Evolutionary conservation across 805 yeast genomes (phyloP).

Genomic region (Yarrowia yakushimensis): DNA sequence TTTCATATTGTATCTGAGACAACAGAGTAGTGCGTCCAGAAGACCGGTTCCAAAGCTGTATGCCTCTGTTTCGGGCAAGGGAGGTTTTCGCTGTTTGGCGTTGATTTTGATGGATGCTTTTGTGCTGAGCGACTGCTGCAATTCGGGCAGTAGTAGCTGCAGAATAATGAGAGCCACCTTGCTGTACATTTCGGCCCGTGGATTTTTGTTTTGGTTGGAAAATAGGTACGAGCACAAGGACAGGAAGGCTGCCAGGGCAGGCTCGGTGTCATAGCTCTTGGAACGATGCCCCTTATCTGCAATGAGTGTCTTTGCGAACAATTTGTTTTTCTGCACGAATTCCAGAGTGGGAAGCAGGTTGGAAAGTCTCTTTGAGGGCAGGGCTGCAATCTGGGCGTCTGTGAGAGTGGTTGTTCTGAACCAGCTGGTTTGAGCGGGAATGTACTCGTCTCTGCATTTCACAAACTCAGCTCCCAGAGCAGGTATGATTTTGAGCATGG

Average conservation of each 20-base stretch:
- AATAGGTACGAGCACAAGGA: constrained; percentile 36
- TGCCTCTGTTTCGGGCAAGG: constrained; percentile 33
- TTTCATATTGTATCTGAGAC: constrained; percentile 38
- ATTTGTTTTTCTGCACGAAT: constrained; percentile 39
- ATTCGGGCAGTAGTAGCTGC: constrained; percentile 37
- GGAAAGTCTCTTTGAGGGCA: neutral
- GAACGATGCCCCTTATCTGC: constrained; percentile 32
- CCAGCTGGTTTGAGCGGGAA: neutral
- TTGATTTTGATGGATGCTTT: constrained; percentile 17
- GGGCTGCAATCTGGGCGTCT: constrained; percentile 1
- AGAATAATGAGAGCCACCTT: constrained; percentile 36
- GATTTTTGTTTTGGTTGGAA: constrained; percentile 33
- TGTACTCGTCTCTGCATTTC: neutral
- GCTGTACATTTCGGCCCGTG: constrained; percentile 34
- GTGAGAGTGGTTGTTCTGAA: neutral
- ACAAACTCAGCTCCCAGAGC: constrained; percentile 2
- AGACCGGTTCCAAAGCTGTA: constrained; percentile 38
- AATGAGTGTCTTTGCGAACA: constrained; percentile 33
- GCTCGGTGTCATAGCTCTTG: constrained; percentile 21
- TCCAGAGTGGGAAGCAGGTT: constrained; percentile 33
- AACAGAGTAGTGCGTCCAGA: constrained; percentile 37
- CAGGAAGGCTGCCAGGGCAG: constrained; percentile 36
- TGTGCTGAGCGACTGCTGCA: constrained; percentile 25
- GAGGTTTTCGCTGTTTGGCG: constrained; percentile 31
- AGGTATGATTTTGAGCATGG: constrained; percentile 36